Evolutionary conservation across 176 grass and related monocot genomes (phyloP).

Genomic region (Bonia amplexicaulis): DNA sequence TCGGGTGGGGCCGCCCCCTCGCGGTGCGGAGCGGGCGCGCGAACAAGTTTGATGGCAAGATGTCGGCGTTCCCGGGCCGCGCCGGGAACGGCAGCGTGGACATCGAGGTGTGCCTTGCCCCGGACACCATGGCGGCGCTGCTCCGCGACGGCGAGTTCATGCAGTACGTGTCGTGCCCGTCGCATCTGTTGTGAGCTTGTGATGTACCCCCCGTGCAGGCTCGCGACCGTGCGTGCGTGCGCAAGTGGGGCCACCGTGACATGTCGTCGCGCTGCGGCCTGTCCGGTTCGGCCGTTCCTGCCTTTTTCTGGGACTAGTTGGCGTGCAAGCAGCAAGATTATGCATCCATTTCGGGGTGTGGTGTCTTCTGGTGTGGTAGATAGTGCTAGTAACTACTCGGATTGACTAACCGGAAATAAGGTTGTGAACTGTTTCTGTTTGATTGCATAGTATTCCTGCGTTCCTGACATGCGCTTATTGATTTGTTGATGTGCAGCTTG

Average conservation of each 20-base stretch:
- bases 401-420: conserved; percentile 12
- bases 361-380: background rate
- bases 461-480: background rate
- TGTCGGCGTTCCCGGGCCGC: conserved; percentile 78
- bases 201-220: background rate
- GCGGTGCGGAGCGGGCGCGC: conserved; percentile 84
- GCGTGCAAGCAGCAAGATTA: background rate
- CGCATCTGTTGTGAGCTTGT: conserved; percentile 24
- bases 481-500: background rate
- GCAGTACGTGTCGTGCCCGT: conserved; percentile 67
- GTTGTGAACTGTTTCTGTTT: background rate
- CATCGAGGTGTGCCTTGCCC: conserved; percentile 89
- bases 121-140: conserved; percentile 83
- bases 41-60: conserved; percentile 98
- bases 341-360: conserved; percentile 1
- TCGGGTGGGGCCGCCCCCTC: conserved; percentile 73
- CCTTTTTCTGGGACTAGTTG: too few species aligned
- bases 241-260: conserved; percentile 3
- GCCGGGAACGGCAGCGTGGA: conserved; percentile 71
- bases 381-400: background rate
- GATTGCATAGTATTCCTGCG: background rate
- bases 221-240: background rate
- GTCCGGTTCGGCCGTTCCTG: conserved; percentile 9
- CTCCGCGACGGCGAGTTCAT: conserved; percentile 89
- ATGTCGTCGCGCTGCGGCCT: background rate